Percentiles rank a stretch among this genome's conserved stretches.
phyloP scores from a whole-genome alignment of 331 rosid genomes.

The Malus hybrid region DNA sequence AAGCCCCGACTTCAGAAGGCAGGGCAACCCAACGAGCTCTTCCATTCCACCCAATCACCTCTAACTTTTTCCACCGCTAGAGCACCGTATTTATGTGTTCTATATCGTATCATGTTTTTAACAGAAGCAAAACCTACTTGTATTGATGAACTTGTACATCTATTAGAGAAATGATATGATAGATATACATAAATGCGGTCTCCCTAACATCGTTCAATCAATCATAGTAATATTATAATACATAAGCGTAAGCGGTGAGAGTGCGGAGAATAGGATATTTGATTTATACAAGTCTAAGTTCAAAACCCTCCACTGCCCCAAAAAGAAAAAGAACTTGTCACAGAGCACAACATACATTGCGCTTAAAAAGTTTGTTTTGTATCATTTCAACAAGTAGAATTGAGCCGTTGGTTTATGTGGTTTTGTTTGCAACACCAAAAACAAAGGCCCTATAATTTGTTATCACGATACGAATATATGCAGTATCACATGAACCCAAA shows the following conservation, averaged over 20 bases:
- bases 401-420: neutral
- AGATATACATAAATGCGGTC: no score
- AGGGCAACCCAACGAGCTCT: no score
- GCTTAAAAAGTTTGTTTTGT: no score
- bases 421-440: neutral
- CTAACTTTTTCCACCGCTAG: no score
- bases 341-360: neutral
- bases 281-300: neutral
- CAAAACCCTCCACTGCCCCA: neutral
- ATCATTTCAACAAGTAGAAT: neutral
- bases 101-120: no score
- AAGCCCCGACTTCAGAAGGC: no score
- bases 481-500: neutral
- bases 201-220: neutral
- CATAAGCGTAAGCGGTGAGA: no score
- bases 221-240: neutral
- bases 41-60: no score
- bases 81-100: neutral
- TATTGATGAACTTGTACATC: neutral
- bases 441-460: neutral
- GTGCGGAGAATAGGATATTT: no score
- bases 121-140: neutral
- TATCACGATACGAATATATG: neutral
- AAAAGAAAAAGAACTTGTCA: no score
- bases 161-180: no score